Evolutionary conservation across 176 grass and related monocot genomes (phyloP).

Genomic region (Ensete glaucum): DNA sequence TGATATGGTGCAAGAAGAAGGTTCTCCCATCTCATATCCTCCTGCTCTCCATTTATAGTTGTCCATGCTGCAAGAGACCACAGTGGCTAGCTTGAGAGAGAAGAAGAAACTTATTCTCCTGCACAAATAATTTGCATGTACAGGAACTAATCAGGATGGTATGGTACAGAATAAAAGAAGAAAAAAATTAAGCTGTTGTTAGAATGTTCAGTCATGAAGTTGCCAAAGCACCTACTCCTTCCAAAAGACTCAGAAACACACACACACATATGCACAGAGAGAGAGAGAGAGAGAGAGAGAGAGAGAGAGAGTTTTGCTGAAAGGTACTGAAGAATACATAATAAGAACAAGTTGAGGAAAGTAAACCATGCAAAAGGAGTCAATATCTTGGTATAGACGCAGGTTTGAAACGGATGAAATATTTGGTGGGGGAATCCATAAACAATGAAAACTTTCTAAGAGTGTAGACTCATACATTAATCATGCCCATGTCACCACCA

Average conservation of each 20-base stretch:
- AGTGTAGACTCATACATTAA: too few species aligned
- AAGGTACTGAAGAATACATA: too few species aligned
- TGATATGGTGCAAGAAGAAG: not conserved
- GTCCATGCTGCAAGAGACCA: not conserved
- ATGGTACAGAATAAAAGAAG: not conserved
- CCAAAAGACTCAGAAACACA: not conserved
- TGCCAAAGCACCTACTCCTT: conserved; percentile 4
- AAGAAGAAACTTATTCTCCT: too few species aligned
- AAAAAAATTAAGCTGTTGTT: not conserved
- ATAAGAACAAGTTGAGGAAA: too few species aligned
- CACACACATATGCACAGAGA: too few species aligned
- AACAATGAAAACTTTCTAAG: too few species aligned
- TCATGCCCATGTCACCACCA: too few species aligned
- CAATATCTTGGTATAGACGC: too few species aligned
- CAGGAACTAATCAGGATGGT: not conserved
- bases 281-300: not conserved
- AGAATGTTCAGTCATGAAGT: conserved; percentile 7
- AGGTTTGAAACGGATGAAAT: too few species aligned
- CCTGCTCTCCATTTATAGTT: not conserved
- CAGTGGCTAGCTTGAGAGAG: not conserved
- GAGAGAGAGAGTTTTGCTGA: too few species aligned
- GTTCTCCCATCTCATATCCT: not conserved
- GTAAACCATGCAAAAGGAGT: too few species aligned
- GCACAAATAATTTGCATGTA: not conserved
- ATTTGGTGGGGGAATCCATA: too few species aligned